phyloP scores from a whole-genome alignment of 768 basidiomycete species.

The Hygrophoropsis aurantiaca region DNA sequence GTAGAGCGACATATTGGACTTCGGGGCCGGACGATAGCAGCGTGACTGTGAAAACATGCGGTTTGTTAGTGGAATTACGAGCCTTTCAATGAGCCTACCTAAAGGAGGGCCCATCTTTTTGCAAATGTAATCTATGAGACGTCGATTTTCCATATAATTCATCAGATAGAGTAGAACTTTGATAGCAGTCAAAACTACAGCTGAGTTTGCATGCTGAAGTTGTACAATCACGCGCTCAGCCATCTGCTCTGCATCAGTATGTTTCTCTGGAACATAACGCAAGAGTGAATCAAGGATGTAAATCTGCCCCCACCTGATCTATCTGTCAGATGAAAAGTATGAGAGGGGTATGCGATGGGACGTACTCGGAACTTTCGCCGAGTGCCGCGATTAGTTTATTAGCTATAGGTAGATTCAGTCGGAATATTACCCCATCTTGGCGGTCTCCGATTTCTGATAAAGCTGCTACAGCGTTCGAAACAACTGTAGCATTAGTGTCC shows the following conservation, averaged over 20 bases:
- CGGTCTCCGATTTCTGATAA: conserved; percentile 96
- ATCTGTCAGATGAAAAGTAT: conserved; percentile 10
- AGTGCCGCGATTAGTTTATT: conserved; percentile 90
- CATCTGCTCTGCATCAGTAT: conserved; percentile 88
- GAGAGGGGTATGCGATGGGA: conserved; percentile 16
- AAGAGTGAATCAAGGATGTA: conserved; percentile 95
- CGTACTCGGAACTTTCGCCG: conserved; percentile 96
- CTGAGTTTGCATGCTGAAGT: conserved; percentile 97
- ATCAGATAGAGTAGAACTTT: conserved; percentile 94
- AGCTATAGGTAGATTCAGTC: conserved; percentile 82
- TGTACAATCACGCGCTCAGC: conserved; percentile 95
- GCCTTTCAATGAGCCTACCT: conserved; percentile 45
- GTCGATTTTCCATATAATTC: conserved; percentile 97
- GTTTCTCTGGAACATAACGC: conserved; percentile 88
- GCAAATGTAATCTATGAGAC: conserved; percentile 85
- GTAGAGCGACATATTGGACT: conserved; percentile 96
- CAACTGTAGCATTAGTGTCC: conserved; percentile 94
- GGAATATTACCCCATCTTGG: conserved; percentile 91
- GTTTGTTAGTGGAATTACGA: conserved; percentile 1
- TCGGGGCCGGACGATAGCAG: conserved; percentile 95
- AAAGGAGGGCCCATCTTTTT: conserved; percentile 98
- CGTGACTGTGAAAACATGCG: conserved; percentile 60
- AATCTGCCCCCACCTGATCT: conserved; percentile 92
- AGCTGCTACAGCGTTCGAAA: conserved; percentile 95
- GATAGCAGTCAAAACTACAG: conserved; percentile 98